Base-by-base conservation (phyloP, 1,284 basidiomycete genomes). In the Fomitopsis betulina region DNA sequence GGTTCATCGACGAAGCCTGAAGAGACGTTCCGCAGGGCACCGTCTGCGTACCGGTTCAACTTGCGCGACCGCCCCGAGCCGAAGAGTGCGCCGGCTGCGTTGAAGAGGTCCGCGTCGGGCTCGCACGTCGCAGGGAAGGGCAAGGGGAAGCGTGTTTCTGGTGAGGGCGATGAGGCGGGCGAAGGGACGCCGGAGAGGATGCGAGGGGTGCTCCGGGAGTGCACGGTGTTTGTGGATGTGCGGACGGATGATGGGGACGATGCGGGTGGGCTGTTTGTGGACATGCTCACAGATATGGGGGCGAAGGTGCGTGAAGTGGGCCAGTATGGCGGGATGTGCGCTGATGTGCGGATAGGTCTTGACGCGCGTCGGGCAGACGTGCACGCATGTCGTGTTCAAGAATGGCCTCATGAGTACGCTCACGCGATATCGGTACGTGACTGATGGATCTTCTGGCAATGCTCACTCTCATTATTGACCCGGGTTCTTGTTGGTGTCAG, bases 351-450 rank as follows among this genome's bases (percentile, higher is more conserved):
- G 55, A 27, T 6, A 89, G 87, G 79, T 87, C 27, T 72, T 87
- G 62, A 73, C 76, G 37, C 77, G 84, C 23, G 82, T 87, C 2
- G 86, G 86, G n/a, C 82, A 89, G 73, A 87, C 82, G 5, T 90
- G 91, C 65, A 96, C 94, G 0, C 95, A 97, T 71, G 86, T 97
- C 59, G 84, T 98, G 17, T 97, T 84, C 74, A 97, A 96, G 78
- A 89, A 92, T 58, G 95, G 95, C 1, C 73, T 85, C 54, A 81
- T 84, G 63, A 87, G 89, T 53, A 97, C 94, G 1, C 68, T 94
- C 21, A 82, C 81, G 27, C 86, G 86, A 60, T 94, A 89, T 68
- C 78, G 84, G 91, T 85, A 64, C 66, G 75, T 68, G 54, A 21
- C 13, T 25, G 55, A 47, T 59, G 33, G 17, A 3, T 1, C 27